phyloP scores from a whole-genome alignment of 1,284 basidiomycete genomes.

The Caloboletus firmus region DNA sequence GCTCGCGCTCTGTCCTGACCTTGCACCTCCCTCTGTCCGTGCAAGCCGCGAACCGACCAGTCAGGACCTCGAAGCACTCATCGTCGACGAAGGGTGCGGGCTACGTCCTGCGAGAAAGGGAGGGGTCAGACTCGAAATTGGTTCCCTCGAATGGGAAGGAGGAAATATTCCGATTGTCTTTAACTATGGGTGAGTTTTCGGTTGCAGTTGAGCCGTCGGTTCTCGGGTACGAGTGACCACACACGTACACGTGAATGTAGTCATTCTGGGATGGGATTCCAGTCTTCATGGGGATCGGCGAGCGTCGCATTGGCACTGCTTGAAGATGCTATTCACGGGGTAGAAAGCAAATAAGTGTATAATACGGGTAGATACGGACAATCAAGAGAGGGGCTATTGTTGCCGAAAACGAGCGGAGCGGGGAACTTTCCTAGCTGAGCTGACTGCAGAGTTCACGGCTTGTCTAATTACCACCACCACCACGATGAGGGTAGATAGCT shows the following conservation, averaged over 20 bases:
- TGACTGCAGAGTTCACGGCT: background rate
- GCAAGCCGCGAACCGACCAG: constrained; percentile 50
- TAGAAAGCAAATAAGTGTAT: background rate
- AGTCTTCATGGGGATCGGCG: constrained; percentile 74
- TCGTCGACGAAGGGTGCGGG: constrained; percentile 73
- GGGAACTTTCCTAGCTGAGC: background rate
- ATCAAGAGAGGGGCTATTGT: constrained; percentile 1
- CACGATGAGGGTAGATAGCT: constrained; percentile 27
- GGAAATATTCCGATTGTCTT: constrained; percentile 44
- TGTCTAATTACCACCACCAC: constrained; percentile 4
- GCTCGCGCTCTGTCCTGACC: constrained; percentile 62
- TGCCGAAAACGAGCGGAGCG: background rate
- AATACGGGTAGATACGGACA: background rate
- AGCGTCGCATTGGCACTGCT: constrained; percentile 54
- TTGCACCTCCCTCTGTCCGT: constrained; percentile 60
- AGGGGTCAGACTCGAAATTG: constrained; percentile 67
- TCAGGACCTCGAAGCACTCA: constrained; percentile 60
- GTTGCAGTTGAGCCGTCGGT: constrained; percentile 8
- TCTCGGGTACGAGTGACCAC: background rate
- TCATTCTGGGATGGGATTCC: constrained; percentile 67
- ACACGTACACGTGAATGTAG: constrained; percentile 31
- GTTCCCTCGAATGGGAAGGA: constrained; percentile 39
- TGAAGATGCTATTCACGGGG: constrained; percentile 40
- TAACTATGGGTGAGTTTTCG: constrained; percentile 71
- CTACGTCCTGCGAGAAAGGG: constrained; percentile 69